Evolutionary conservation across 176 grass and related monocot species (phyloP), one percentile per base, ranked within the genome.

Genomic region (Musa beccarii): DNA sequence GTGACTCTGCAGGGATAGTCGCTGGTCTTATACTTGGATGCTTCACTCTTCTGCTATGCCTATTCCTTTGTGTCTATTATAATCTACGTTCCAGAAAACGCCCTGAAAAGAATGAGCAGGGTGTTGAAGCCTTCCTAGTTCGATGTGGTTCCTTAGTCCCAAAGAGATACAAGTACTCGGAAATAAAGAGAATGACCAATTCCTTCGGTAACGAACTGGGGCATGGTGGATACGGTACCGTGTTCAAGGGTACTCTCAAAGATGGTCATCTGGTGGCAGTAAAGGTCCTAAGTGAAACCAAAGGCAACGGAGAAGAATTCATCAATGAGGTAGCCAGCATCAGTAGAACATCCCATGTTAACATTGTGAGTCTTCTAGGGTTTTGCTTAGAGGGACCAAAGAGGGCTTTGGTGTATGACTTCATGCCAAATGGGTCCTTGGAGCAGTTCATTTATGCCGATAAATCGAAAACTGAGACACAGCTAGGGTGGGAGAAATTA

Each of bases 321-420:
- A 68, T 87, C 63, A 81, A 72, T 11, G 84, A 87, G 82, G 84
- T 85, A 1, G 54, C 57, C 2, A 61, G 57, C 50, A 84, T 92
- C 8, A 72, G 90, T 7, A 76, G 72, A 1, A 83, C 80, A 29
- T 85, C 78, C 59, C 91, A 90, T 59, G 79, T 1, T 72, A 90
- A 87, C 52, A 75, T 90, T 25, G 83, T 85, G 15, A 26, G 66
- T 61, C 75, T 93, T 26, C 15, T 87, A 9, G 86, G 87, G 12
- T 85, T 87, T 59, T 93, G 80, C 57, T 49, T 83, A 62, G 76
- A 89, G 43, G 83, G 87, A 2, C 16, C 69, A 14, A 87, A 79
- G 24, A 90, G 85, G 54, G 91, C 85, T 81, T 84, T 92, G 7
- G 43, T 92, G 28, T 85, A 92, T 15, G 83, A 86, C 22, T 78